phyloP scores from a whole-genome alignment of 768 basidiomycete species.

The Mycena epipterygia region DNA sequence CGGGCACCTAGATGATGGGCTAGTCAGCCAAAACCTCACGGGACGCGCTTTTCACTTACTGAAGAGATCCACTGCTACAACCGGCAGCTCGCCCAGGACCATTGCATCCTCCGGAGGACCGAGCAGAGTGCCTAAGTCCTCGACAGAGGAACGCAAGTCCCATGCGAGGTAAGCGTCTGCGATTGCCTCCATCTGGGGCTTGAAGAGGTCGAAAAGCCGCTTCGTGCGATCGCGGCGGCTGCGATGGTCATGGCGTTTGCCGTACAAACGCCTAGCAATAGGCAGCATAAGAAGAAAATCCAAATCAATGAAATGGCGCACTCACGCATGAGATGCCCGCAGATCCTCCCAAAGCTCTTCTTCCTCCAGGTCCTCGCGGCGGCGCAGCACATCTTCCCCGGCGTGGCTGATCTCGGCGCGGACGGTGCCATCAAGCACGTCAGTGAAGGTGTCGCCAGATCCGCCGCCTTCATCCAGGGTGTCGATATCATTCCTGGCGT shows the following conservation, averaged over 20 bases:
- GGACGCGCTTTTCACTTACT: neutral
- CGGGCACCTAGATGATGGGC: neutral
- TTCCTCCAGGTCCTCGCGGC: neutral
- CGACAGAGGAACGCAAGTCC: neutral
- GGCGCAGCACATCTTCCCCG: neutral
- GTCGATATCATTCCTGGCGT: neutral
- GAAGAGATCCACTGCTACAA: conserved; percentile 10
- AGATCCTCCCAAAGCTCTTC: neutral
- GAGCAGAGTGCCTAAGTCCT: neutral
- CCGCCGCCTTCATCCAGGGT: neutral
- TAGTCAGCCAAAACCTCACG: neutral
- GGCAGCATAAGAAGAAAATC: neutral
- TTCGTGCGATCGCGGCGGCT: neutral
- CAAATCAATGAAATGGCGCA: neutral
- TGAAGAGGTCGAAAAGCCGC: neutral
- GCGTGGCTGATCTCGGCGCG: conserved; percentile 18
- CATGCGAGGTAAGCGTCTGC: neutral
- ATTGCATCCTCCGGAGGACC: neutral
- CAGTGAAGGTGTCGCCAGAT: neutral
- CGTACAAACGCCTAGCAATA: neutral
- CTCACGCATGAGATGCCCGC: neutral
- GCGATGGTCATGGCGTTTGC: neutral
- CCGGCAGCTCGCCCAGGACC: neutral
- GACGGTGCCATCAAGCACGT: conserved; percentile 1
- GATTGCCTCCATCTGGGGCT: neutral